Conservation (phyloP, 2,329 filamentous ascomycete genomes). For the Penicillium sp. region DNA sequence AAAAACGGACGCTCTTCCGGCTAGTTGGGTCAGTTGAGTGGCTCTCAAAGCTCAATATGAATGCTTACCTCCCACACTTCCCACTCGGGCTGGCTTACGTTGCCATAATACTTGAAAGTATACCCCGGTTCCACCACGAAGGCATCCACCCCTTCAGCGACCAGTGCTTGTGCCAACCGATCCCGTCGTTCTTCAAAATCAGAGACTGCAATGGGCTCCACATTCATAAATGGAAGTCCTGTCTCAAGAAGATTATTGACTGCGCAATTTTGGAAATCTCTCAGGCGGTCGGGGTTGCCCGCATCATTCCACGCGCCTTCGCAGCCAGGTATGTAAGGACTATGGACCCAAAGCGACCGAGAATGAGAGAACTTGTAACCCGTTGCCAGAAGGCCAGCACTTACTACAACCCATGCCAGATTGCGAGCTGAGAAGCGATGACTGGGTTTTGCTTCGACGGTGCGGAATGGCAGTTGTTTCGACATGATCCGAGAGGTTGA, state of each 20-base stretch:
- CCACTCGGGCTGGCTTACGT: slow-evolving; percentile 62
- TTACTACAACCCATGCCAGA: not conserved
- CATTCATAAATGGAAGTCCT: slow-evolving; percentile 25
- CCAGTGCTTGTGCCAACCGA: slow-evolving; percentile 57
- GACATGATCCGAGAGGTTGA: not conserved
- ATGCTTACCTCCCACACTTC: slow-evolving; percentile 57
- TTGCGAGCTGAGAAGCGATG: not conserved
- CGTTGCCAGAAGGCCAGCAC: not conserved
- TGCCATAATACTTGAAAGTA: slow-evolving; percentile 65
- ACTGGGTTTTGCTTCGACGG: not conserved
- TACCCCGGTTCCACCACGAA: slow-evolving; percentile 66
- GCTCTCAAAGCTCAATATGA: not conserved
- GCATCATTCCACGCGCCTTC: not conserved
- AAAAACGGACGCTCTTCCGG: slow-evolving; percentile 64
- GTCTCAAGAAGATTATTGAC: slow-evolving; percentile 49
- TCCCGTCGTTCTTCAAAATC: slow-evolving; percentile 60
- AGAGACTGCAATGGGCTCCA: slow-evolving; percentile 48
- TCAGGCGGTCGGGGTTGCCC: not conserved
- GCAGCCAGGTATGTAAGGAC: not conserved
- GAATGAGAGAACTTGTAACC: not conserved
- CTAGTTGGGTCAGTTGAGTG: slow-evolving; percentile 28
- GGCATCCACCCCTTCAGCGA: slow-evolving; percentile 53
- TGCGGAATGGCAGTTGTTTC: not conserved
- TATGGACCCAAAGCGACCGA: not conserved
- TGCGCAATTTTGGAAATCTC: slow-evolving; percentile 52